Conservation (phyloP, 2,329 filamentous ascomycete genomes). For the Pseudogymnoascus sp. region DNA sequence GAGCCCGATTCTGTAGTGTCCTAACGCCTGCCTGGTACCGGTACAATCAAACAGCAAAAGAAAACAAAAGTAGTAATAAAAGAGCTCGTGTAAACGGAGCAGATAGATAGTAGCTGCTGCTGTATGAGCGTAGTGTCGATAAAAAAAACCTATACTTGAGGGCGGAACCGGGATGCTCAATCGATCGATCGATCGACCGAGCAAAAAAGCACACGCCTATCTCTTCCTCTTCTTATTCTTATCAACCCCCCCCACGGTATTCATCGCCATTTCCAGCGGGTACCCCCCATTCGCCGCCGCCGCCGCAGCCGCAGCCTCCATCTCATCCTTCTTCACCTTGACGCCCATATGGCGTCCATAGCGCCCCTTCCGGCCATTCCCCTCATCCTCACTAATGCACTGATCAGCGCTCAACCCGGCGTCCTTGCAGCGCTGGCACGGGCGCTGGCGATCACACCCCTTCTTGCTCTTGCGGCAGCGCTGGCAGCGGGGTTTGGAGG, state of each 20-base stretch:
- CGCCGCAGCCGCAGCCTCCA: conserved; percentile 27
- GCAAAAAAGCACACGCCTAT: conserved; percentile 26
- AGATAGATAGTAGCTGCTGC: neutral
- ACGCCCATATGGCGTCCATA: conserved; percentile 70
- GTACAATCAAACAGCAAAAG: neutral
- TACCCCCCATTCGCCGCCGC: conserved; percentile 20
- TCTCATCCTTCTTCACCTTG: conserved; percentile 50
- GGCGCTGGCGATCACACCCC: conserved; percentile 91
- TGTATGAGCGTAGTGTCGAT: neutral
- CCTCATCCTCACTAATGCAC: conserved; percentile 95
- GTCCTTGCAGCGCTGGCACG: conserved; percentile 91
- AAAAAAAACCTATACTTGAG: neutral
- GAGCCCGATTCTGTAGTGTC: neutral
- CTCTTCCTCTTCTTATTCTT: conserved; percentile 65
- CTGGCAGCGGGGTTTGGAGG: conserved; percentile 93
- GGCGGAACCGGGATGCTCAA: neutral
- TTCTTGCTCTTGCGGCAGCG: conserved; percentile 99
- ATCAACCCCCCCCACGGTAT: conserved; percentile 32
- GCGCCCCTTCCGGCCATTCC: conserved; percentile 90
- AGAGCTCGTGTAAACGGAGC: neutral
- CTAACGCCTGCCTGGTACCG: neutral
- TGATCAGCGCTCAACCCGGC: conserved; percentile 88
- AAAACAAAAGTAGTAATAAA: neutral
- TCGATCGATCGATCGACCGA: neutral
- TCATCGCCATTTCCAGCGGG: neutral